Percentiles rank a stretch among this genome's conserved stretches.
Conservation (phyloP, 164 flowering plant species). For the Dillenia suffruticosa region DNA sequence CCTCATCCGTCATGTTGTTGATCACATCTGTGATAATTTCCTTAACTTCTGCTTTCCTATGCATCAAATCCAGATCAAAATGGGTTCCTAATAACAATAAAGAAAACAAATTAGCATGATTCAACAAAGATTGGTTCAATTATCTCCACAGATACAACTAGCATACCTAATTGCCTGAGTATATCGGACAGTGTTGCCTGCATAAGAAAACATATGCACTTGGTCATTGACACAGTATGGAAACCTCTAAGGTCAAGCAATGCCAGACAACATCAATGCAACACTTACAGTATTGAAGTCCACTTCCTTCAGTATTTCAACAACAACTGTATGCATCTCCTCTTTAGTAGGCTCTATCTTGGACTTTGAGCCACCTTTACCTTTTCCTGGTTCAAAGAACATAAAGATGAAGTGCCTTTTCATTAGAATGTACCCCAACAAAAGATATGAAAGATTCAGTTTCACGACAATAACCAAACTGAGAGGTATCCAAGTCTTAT, state of each 20-base stretch:
- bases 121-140: background rate
- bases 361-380: constrained; percentile 33
- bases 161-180: constrained; percentile 63
- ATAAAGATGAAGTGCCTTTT: background rate
- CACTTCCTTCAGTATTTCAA: constrained; percentile 63
- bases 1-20: constrained; percentile 61
- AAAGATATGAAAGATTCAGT: background rate
- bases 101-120: background rate
- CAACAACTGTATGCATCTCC: constrained; percentile 66
- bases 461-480: too few relatives aligned
- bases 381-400: constrained; percentile 35
- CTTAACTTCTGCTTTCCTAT: constrained; percentile 64
- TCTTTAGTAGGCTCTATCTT: constrained; percentile 57
- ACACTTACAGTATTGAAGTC: constrained; percentile 82
- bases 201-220: constrained; percentile 12
- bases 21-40: constrained; percentile 63
- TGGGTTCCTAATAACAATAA: constrained; percentile 35
- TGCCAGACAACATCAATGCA: background rate
- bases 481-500: too few relatives aligned
- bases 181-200: constrained; percentile 92
- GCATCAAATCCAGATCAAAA: constrained; percentile 55
- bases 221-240: constrained; percentile 4
- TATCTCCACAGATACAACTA: too few relatives aligned
- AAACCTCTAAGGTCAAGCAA: background rate
- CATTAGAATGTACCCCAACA: background rate